Percentiles rank a stretch among this genome's conserved stretches.
Evolutionary conservation across 306 rosid species (phyloP).

Genomic region (Rosa lucieae): DNA sequence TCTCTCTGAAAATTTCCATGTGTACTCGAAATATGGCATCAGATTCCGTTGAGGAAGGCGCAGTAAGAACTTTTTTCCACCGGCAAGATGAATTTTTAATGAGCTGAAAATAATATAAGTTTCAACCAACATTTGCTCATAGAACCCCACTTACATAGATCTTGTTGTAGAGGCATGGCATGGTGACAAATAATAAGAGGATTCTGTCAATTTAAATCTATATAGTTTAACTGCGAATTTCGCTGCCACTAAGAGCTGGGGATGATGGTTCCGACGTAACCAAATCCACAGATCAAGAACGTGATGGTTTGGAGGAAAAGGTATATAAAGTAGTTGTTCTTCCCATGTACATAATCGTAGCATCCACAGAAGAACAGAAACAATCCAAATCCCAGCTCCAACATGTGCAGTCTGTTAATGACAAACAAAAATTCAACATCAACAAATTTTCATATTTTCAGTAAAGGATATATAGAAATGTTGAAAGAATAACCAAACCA

Average conservation of each 20-base stretch:
- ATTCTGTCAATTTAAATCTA: conserved; percentile 16
- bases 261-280: conserved; percentile 93
- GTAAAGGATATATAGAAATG: not conserved
- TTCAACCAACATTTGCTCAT: conserved; percentile 33
- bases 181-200: conserved; percentile 28
- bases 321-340: conserved; percentile 85
- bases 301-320: conserved; percentile 89
- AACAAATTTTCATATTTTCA: conserved; percentile 4
- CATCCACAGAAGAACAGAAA: conserved; percentile 95
- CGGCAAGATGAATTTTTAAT: conserved; percentile 32
- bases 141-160: conserved; percentile 31
- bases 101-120: conserved; percentile 39
- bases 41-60: conserved; percentile 19
- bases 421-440: conserved; percentile 22
- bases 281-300: conserved; percentile 86
- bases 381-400: conserved; percentile 91
- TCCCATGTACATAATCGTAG: conserved; percentile 89
- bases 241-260: conserved; percentile 44
- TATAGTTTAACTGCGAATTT: conserved; percentile 16
- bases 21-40: conserved; percentile 25
- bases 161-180: conserved; percentile 35
- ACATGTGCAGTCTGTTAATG: conserved; percentile 56
- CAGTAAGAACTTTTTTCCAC: conserved; percentile 33
- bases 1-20: conserved; percentile 30
- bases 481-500: not conserved